Evolutionary conservation across 805 yeast genomes (phyloP).

Genomic region (Kuraishia piskuri): DNA sequence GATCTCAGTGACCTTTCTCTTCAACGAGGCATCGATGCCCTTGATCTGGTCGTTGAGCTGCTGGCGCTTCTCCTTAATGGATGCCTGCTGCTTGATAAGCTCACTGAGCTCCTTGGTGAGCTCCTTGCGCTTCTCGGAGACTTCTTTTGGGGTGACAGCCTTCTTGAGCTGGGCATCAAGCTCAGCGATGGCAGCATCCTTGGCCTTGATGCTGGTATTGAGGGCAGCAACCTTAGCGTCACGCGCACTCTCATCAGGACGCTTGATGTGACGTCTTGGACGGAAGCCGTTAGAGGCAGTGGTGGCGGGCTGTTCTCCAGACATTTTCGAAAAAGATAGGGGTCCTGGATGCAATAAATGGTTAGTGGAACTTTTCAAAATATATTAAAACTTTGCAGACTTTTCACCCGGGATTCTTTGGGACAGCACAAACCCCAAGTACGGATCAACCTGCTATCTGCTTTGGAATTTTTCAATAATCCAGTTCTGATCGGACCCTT

Average conservation of each 20-base stretch:
- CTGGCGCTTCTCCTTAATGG: constrained; percentile 23
- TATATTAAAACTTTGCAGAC: background rate
- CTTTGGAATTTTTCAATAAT: too few species aligned
- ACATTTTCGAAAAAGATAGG: background rate
- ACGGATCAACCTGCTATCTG: too few species aligned
- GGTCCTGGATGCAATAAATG: background rate
- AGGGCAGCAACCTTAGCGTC: constrained; percentile 49
- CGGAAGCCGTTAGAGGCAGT: background rate
- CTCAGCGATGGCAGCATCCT: constrained; percentile 45
- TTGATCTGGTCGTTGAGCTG: constrained; percentile 55
- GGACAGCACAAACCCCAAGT: too few species aligned
- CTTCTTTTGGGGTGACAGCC: constrained; percentile 39
- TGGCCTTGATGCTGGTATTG: constrained; percentile 52
- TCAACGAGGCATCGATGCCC: constrained; percentile 57
- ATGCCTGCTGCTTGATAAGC: constrained; percentile 29
- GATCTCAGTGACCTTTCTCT: constrained; percentile 70
- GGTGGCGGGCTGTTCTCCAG: background rate
- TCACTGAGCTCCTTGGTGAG: constrained; percentile 36
- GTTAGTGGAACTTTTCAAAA: background rate
- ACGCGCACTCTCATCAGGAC: constrained; percentile 63
- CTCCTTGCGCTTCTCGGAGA: constrained; percentile 42
- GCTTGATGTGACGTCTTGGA: constrained; percentile 50
- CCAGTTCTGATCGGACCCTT: too few species aligned
- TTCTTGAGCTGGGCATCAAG: constrained; percentile 47
- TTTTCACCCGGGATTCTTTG: background rate